Evolutionary conservation across 345 rosid genomes (phyloP).

Genomic region (Excoecaria cochinchinensis): DNA sequence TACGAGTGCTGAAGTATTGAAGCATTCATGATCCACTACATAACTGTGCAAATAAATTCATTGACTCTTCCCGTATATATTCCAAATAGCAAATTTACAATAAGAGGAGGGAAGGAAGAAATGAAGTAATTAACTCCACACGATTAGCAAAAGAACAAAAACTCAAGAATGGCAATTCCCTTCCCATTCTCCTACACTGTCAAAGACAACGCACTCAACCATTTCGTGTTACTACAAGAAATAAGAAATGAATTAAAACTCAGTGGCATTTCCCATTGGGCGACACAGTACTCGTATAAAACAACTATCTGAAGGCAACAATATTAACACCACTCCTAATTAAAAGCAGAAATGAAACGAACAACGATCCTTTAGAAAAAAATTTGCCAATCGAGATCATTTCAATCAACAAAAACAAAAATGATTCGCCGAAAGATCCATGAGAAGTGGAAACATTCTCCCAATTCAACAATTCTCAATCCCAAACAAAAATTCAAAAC

Average conservation of each 20-base stretch:
- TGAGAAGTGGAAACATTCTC: background rate
- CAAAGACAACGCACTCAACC: background rate
- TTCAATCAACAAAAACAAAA: constrained; percentile 1
- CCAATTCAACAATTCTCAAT: background rate
- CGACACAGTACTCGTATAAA: background rate
- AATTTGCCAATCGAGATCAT: background rate
- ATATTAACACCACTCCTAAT: background rate
- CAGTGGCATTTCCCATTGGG: background rate
- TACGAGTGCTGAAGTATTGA: background rate
- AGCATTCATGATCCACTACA: background rate
- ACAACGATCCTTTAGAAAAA: background rate
- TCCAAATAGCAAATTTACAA: background rate
- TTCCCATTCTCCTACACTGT: background rate
- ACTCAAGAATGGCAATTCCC: background rate
- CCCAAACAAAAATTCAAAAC: background rate
- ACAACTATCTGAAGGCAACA: background rate
- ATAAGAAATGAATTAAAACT: background rate
- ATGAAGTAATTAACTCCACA: background rate
- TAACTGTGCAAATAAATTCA: background rate
- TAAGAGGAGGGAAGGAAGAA: background rate
- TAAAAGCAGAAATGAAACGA: background rate
- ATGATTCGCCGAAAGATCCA: constrained; percentile 2
- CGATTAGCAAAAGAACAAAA: background rate
- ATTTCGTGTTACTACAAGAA: background rate
- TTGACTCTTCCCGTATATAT: background rate